Evolutionary conservation across 805 yeast genomes (phyloP), one percentile per base, ranked within the genome.

Genomic region (Yarrowia sp.): DNA sequence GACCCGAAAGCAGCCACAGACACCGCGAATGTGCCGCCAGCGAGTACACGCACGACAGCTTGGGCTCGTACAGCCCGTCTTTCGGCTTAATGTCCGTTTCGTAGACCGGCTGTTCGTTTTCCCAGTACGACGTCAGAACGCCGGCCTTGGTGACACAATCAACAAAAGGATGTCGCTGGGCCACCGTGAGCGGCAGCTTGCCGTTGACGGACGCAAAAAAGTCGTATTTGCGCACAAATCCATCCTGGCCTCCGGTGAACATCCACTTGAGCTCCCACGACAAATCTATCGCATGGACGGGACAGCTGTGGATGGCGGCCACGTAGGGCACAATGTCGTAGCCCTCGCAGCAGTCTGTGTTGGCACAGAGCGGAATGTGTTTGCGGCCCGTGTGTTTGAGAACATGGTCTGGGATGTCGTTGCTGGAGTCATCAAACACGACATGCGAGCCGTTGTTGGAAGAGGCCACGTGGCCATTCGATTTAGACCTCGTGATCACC

Each of bases 191-290:
- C 5, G 95, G 93, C 7, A 88, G 79, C 69, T 88, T 89, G 17
- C 98, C 98, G 71, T 89, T 92, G 24, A 95, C 82, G 0, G 97
- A 88, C 35, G 87, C 88, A 41, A 86, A 81, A 67, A 95, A 87
- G 75, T 95, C 97, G 76, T 88, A 95, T 72, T 89, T 92, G 54
- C 99, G 80, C 35, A 95, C 89, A 70, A 86, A 90, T 4, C 99
- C 99, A 75, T 95, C 99, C 68, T 89, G 93, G 10, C 98, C 98
- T 21, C 99, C 99, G 0, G 97, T 87, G 70, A 92, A 88, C 41
- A 95, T 79, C 88, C 92, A 92, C 71, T 86, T 87, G 44, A 92
- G 87, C 6, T 96, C 96, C 70, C 83, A 84, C 0, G 96, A 83
- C 51, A 91, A 78, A 1, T 92, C 87, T 36, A 93, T 69, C 2